Conservation (phyloP, 768 basidiomycete genomes). For the Mycena venus region DNA sequence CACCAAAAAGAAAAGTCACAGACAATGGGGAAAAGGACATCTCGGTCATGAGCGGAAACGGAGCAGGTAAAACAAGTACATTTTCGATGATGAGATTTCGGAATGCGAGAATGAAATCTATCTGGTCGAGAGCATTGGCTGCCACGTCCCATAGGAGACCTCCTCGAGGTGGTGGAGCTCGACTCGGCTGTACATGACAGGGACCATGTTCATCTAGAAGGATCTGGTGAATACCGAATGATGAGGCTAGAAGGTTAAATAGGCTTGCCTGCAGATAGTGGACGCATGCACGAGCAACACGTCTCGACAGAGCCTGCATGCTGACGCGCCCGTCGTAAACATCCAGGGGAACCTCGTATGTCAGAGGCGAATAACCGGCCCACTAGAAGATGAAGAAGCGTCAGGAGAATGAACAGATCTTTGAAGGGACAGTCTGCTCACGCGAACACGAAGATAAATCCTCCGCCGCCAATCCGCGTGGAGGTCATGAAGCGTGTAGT, state of each 20-base stretch:
- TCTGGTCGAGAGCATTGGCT: constrained; percentile 71
- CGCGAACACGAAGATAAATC: constrained; percentile 74
- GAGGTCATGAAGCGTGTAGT: constrained; percentile 74
- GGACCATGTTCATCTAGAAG: constrained; percentile 74
- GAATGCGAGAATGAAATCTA: constrained; percentile 37
- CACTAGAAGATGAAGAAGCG: constrained; percentile 58
- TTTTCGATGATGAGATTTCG: neutral
- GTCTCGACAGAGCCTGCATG: constrained; percentile 75
- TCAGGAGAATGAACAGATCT: neutral
- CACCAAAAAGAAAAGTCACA: constrained; percentile 1
- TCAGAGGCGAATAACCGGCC: constrained; percentile 77
- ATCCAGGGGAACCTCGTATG: constrained; percentile 82
- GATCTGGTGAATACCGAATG: constrained; percentile 10
- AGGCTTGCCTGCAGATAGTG: constrained; percentile 78
- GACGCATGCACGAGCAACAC: constrained; percentile 77
- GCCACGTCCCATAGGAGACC: constrained; percentile 76
- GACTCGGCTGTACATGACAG: constrained; percentile 77
- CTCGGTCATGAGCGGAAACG: constrained; percentile 15
- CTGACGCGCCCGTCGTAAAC: constrained; percentile 75
- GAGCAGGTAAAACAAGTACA: neutral
- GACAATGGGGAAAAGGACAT: constrained; percentile 2
- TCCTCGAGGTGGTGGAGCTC: constrained; percentile 82
- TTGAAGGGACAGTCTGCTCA: constrained; percentile 47
- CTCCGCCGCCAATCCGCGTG: constrained; percentile 72
- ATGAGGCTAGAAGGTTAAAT: constrained; percentile 1